phyloP scores from a whole-genome alignment of 805 yeast genomes.

The Saturnispora zaruensis region DNA sequence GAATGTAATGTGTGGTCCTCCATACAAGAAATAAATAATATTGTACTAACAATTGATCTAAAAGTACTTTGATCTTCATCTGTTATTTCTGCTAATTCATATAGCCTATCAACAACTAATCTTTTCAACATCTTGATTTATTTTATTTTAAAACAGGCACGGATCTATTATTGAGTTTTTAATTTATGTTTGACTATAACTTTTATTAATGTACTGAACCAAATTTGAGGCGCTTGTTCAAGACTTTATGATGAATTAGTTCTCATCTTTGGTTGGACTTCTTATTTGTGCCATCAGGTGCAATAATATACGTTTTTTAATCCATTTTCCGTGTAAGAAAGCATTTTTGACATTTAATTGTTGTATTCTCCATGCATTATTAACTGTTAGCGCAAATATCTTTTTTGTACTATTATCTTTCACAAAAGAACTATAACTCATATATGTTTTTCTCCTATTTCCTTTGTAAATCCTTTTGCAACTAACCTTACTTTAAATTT shows the following conservation, averaged over 20 bases:
- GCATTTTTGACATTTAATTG: slow-evolving; percentile 12
- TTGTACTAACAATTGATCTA: background rate
- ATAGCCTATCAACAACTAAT: background rate
- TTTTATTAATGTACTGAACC: background rate
- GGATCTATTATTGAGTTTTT: background rate
- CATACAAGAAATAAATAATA: background rate
- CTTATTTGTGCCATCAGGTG: slow-evolving; percentile 3
- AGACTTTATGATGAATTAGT: background rate
- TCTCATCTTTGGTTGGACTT: background rate
- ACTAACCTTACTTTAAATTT: slow-evolving; percentile 9
- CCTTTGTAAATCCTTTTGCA: slow-evolving; percentile 10
- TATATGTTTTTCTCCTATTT: slow-evolving; percentile 4
- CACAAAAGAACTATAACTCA: slow-evolving; percentile 6
- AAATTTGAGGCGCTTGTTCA: background rate
- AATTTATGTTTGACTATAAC: background rate
- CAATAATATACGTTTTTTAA: slow-evolving; percentile 4
- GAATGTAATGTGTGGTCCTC: background rate
- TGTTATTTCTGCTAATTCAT: background rate
- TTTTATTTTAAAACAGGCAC: background rate
- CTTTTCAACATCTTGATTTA: background rate
- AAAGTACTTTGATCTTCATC: background rate
- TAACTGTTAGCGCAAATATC: background rate
- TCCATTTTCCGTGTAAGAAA: slow-evolving; percentile 10
- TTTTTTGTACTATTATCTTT: slow-evolving; percentile 6
- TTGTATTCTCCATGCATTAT: background rate